Percentiles rank a stretch among this genome's conserved stretches.
These are phyloP conservation scores for Picea glauca DNA, from an alignment of 75 land plant genomes.

Conservation along the genomic window DNA sequence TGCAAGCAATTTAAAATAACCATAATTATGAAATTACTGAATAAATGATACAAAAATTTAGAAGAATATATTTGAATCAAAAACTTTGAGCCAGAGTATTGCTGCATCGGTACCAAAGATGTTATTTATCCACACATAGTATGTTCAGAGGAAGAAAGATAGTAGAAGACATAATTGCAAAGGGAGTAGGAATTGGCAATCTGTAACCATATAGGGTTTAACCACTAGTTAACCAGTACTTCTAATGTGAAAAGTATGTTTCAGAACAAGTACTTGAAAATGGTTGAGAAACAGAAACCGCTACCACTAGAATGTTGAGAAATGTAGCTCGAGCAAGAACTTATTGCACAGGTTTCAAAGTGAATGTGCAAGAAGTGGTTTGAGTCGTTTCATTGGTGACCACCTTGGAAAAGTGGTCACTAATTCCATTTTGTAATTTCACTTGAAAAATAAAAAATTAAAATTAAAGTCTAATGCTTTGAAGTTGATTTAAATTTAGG, in stretches of 20 bases:
- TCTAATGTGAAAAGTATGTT: neutral
- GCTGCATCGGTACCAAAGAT: neutral
- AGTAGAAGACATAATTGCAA: neutral
- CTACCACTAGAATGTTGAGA: neutral
- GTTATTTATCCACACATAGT: neutral
- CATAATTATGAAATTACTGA: neutral
- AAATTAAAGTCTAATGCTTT: no score
- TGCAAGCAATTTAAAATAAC: neutral
- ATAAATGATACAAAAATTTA: neutral
- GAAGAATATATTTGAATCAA: neutral
- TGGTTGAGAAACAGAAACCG: neutral
- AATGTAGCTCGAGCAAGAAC: neutral
- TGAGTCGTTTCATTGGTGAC: no score
- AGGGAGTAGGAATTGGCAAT: neutral
- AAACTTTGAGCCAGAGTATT: slow-evolving; percentile 2
- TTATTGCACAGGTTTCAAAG: no score
- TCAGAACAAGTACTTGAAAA: neutral
- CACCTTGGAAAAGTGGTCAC: no score
- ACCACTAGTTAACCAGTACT: neutral
- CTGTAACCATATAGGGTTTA: neutral
- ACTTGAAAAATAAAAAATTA: no score
- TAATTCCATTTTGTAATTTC: no score
- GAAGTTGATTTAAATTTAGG: no score
- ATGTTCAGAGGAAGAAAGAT: neutral
- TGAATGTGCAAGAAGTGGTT: no score